A percentile compares a stretch with the other conserved stretches of the same genome.
These are phyloP conservation scores for Pseudonitzschia delicatissima DNA, from an alignment of 108 stramenopile species.

Conservation along the genomic window DNA sequence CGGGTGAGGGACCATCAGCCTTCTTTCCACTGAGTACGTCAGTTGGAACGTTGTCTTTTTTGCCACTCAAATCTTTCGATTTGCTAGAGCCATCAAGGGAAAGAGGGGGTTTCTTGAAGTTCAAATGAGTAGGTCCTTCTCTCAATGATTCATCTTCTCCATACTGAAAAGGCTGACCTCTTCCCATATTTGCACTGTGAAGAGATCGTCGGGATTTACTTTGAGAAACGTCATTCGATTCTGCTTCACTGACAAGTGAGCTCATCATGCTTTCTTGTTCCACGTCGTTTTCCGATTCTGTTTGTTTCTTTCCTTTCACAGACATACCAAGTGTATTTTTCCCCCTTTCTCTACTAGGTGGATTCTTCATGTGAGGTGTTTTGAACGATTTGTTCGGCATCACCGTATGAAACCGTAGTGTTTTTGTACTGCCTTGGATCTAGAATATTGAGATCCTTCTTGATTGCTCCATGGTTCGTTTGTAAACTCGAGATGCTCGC, in stretches of 20 bases:
- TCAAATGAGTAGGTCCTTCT: background rate
- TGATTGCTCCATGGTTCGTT: conserved; percentile 1
- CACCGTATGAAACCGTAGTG: no score
- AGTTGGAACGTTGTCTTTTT: no score
- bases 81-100: background rate
- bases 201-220: background rate
- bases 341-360: background rate
- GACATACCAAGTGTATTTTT: background rate
- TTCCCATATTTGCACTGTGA: background rate
- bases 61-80: no score
- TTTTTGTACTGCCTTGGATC: no score
- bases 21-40: no score
- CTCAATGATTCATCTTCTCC: background rate
- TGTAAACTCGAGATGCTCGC: conserved; percentile 2
- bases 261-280: background rate
- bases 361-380: background rate
- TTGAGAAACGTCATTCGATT: background rate
- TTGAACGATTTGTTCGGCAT: background rate
- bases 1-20: no score
- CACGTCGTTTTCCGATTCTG: background rate
- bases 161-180: background rate
- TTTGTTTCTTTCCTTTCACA: background rate
- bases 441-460: no score
- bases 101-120: background rate
- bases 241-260: background rate